phyloP scores from a whole-genome alignment of 352 stramenopile genomes.

The Phytophthora pini region DNA sequence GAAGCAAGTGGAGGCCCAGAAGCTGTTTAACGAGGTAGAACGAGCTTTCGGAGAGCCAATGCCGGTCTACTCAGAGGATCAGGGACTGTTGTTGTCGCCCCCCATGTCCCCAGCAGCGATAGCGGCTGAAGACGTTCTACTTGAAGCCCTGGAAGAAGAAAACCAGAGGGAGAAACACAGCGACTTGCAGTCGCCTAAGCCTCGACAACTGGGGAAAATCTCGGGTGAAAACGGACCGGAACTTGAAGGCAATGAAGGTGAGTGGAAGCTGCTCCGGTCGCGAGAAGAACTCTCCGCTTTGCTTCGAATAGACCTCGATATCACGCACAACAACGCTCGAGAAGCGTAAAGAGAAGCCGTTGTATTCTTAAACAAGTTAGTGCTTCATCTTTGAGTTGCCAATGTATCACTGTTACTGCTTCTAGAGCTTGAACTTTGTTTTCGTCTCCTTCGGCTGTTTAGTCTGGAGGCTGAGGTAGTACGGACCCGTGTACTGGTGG shows the following conservation, averaged over 20 bases:
- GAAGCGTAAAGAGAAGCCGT: conserved; percentile 22
- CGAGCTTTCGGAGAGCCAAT: conserved; percentile 28
- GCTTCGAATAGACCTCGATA: conserved; percentile 35
- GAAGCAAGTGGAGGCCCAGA: conserved; percentile 6
- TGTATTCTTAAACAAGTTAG: conserved; percentile 14
- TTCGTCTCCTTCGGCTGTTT: conserved; percentile 19
- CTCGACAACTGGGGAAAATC: conserved; percentile 9
- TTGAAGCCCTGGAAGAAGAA: conserved; percentile 25
- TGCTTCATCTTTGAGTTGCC: conserved; percentile 4
- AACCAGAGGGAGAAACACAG: conserved; percentile 18
- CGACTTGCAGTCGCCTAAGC: neutral
- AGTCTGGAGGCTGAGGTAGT: neutral
- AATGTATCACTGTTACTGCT: conserved; percentile 10
- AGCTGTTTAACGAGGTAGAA: conserved; percentile 26
- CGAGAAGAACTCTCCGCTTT: conserved; percentile 31
- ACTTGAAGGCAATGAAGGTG: conserved; percentile 17
- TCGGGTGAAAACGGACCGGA: conserved; percentile 19
- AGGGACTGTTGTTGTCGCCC: conserved; percentile 8
- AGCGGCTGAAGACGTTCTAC: conserved; percentile 22
- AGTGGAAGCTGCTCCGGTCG: conserved; percentile 25
- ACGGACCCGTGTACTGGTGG: conserved; percentile 9
- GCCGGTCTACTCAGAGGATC: conserved; percentile 13
- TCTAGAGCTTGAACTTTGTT: conserved; percentile 16
- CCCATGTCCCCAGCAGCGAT: conserved; percentile 10
- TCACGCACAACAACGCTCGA: conserved; percentile 26